Conservation (phyloP, 176 grass and related monocot genomes). For the Microstegium vimineum region DNA sequence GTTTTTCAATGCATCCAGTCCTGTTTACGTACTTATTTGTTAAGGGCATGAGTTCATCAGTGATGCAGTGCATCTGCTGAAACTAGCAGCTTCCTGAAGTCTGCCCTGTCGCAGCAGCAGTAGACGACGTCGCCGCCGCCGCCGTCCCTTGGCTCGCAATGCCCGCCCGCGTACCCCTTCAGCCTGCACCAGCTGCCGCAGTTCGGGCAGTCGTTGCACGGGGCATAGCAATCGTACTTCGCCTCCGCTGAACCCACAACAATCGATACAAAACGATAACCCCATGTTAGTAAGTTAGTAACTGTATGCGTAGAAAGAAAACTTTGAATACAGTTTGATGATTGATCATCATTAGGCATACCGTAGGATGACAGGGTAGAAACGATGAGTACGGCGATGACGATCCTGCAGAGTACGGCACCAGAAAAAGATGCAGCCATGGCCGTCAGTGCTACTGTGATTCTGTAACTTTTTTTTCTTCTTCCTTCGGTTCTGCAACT, state of each 20-base stretch:
- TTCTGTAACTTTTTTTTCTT: background rate
- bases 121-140: background rate
- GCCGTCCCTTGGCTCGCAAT: background rate
- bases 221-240: background rate
- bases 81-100: background rate
- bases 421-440: background rate
- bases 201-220: background rate
- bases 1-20: background rate
- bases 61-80: background rate
- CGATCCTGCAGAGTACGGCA: background rate
- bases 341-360: background rate
- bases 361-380: constrained; percentile 1
- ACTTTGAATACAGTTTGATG: background rate
- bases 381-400: background rate
- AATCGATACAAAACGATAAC: background rate
- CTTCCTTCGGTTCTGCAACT: background rate
- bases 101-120: background rate
- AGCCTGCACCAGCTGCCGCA: background rate
- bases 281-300: background rate
- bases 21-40: too few relatives aligned
- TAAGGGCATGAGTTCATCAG: background rate
- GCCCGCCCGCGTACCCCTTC: background rate
- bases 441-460: background rate
- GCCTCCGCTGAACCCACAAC: background rate
- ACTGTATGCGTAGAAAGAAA: too few relatives aligned